These are phyloP conservation scores for Penicillium hordei DNA, from an alignment of 2,329 filamentous ascomycete species.

Conservation along the genomic window DNA sequence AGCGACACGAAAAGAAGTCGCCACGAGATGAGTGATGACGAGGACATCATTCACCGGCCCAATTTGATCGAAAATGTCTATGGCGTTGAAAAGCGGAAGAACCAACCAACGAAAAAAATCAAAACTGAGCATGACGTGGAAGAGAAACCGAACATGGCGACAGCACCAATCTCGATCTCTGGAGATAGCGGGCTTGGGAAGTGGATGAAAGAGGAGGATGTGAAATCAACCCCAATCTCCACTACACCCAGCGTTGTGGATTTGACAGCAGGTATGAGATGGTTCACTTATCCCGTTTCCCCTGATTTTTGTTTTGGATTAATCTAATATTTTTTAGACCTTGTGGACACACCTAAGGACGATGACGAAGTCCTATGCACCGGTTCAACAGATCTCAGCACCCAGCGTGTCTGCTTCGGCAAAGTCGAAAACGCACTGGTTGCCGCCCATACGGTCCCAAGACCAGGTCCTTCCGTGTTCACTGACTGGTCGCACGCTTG, in stretches of 20 bases:
- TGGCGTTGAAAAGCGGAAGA: conserved; percentile 67
- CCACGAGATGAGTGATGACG: conserved; percentile 35
- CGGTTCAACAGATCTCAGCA: conserved; percentile 59
- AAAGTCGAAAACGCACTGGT: conserved; percentile 68
- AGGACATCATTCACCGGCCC: conserved; percentile 25
- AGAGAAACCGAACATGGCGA: conserved; percentile 45
- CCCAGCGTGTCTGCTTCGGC: conserved; percentile 78
- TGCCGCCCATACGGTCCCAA: conserved; percentile 68
- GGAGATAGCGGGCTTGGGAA: conserved; percentile 61
- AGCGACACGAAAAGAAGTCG: conserved; percentile 33
- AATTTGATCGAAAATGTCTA: conserved; percentile 71
- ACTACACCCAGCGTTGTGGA: conserved; percentile 54
- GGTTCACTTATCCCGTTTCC: not conserved
- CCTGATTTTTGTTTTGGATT: not conserved
- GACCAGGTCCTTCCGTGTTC: conserved; percentile 62
- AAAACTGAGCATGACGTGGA: conserved; percentile 52
- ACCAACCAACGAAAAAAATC: conserved; percentile 63
- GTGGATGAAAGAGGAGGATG: conserved; percentile 64
- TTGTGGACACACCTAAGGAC: conserved; percentile 26
- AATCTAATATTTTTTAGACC: conserved; percentile 27
- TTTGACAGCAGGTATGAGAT: conserved; percentile 41
- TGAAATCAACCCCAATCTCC: conserved; percentile 41
- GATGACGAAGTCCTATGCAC: conserved; percentile 43
- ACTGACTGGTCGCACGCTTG: conserved; percentile 57
- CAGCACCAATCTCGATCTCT: conserved; percentile 46